A percentile compares a stretch with the other conserved stretches of the same genome.
phyloP scores from a whole-genome alignment of 2,329 filamentous ascomycete species.

The Monosporascus sp. region DNA sequence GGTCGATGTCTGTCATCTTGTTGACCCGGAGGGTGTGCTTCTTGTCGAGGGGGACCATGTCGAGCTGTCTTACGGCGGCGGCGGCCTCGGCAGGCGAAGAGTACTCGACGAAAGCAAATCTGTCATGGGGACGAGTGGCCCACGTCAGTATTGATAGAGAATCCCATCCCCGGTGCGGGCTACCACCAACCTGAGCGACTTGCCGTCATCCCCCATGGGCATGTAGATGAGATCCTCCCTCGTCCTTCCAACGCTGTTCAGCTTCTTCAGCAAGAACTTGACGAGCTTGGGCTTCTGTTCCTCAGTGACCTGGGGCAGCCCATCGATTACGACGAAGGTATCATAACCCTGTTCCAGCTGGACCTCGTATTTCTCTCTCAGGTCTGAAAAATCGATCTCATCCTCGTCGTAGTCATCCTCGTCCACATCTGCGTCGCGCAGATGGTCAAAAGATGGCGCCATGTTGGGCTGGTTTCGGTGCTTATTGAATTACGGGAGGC shows the following conservation, averaged over 20 bases:
- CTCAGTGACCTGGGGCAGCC: constrained; percentile 81
- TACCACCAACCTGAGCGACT: constrained; percentile 74
- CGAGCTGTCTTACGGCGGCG: constrained; percentile 82
- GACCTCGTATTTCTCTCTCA: constrained; percentile 91
- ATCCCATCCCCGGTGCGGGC: not conserved
- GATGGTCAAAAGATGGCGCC: constrained; percentile 89
- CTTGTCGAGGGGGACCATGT: constrained; percentile 87
- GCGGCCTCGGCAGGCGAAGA: constrained; percentile 84
- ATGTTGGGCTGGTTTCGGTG: constrained; percentile 50
- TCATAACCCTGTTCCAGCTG: constrained; percentile 94
- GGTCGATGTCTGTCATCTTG: constrained; percentile 97
- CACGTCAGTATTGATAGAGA: constrained; percentile 1
- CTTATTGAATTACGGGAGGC: too few species aligned
- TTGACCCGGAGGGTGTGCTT: constrained; percentile 94
- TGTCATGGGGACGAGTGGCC: constrained; percentile 30
- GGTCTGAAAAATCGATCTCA: constrained; percentile 91
- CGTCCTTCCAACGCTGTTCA: constrained; percentile 79
- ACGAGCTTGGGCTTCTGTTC: constrained; percentile 91
- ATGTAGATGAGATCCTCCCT: constrained; percentile 87
- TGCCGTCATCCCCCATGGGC: constrained; percentile 83
- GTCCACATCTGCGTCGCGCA: constrained; percentile 85
- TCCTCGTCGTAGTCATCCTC: constrained; percentile 84
- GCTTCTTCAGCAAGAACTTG: constrained; percentile 93
- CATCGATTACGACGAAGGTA: constrained; percentile 93
- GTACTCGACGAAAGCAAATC: constrained; percentile 97